phyloP scores from a whole-genome alignment of 495 filamentous ascomycete species.

The Neurospora sp. region DNA sequence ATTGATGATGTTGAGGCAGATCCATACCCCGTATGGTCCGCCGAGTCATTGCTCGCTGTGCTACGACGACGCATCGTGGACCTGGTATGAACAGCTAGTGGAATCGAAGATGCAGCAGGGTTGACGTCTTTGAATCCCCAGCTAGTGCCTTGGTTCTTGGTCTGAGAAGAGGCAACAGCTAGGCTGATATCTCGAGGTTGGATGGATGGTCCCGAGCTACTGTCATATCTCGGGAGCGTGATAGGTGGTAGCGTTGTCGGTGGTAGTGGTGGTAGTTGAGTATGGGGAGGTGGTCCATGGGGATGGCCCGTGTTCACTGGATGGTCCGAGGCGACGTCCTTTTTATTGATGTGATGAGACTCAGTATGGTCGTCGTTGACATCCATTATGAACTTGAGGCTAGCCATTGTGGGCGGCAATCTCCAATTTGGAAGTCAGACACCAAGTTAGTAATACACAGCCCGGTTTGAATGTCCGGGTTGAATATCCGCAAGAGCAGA shows the following conservation, averaged over 20 bases:
- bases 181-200: slow-evolving; percentile 21
- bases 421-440: slow-evolving; percentile 33
- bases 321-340: slow-evolving; percentile 27
- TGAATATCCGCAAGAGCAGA: slow-evolving; percentile 15
- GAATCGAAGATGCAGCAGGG: slow-evolving; percentile 3
- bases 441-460: slow-evolving; percentile 31
- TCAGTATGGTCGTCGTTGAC: slow-evolving; percentile 28
- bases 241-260: neutral
- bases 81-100: slow-evolving; percentile 3
- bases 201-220: slow-evolving; percentile 11
- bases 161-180: slow-evolving; percentile 16
- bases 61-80: slow-evolving; percentile 29
- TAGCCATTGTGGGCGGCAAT: slow-evolving; percentile 34
- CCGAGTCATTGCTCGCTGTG: slow-evolving; percentile 35
- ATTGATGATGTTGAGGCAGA: slow-evolving; percentile 24
- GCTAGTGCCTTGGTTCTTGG: slow-evolving; percentile 14
- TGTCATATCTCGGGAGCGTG: slow-evolving; percentile 17
- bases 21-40: slow-evolving; percentile 33
- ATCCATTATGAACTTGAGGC: slow-evolving; percentile 41
- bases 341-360: slow-evolving; percentile 27
- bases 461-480: slow-evolving; percentile 18
- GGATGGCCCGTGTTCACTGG: slow-evolving; percentile 18
- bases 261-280: slow-evolving; percentile 8
- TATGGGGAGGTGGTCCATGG: slow-evolving; percentile 5
- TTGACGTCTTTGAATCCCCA: slow-evolving; percentile 9